phyloP scores from a whole-genome alignment of 169 alveolate species.

The Plasmodium blacklocki region DNA sequence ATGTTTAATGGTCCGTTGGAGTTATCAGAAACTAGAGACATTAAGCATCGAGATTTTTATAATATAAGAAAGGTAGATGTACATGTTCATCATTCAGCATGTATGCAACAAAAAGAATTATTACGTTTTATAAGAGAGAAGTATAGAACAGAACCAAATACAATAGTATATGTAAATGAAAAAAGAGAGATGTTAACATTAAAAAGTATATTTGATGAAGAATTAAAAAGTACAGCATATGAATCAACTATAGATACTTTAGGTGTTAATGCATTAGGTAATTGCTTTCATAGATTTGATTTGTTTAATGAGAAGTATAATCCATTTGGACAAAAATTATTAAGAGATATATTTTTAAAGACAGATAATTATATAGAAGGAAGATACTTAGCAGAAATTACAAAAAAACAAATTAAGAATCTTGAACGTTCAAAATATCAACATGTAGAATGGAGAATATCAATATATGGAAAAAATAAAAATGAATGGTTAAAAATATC shows the following conservation, averaged over 20 bases:
- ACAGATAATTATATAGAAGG: conserved; percentile 92
- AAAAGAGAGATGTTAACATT: conserved; percentile 81
- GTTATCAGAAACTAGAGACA: conserved; percentile 78
- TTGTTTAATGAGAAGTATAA: conserved; percentile 93
- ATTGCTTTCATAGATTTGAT: conserved; percentile 93
- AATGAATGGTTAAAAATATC: conserved; percentile 94
- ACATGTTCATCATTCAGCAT: conserved; percentile 94
- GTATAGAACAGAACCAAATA: conserved; percentile 82
- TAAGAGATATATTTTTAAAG: conserved; percentile 92
- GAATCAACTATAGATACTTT: conserved; percentile 86
- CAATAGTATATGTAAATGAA: conserved; percentile 80
- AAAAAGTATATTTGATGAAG: conserved; percentile 83
- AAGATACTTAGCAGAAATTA: conserved; percentile 91
- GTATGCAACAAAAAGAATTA: conserved; percentile 92
- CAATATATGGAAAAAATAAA: conserved; percentile 91
- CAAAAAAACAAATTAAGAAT: conserved; percentile 90
- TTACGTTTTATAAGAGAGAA: conserved; percentile 90
- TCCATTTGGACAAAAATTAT: conserved; percentile 90
- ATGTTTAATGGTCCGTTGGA: conserved; percentile 85
- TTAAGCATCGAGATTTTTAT: conserved; percentile 91
- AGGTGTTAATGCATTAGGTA: conserved; percentile 90
- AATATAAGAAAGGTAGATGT: conserved; percentile 94
- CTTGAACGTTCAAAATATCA: conserved; percentile 89
- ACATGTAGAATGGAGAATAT: conserved; percentile 93
- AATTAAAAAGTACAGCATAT: conserved; percentile 82